Conservation (phyloP, 2,329 filamentous ascomycete species). For the Botrytis deweyae region DNA sequence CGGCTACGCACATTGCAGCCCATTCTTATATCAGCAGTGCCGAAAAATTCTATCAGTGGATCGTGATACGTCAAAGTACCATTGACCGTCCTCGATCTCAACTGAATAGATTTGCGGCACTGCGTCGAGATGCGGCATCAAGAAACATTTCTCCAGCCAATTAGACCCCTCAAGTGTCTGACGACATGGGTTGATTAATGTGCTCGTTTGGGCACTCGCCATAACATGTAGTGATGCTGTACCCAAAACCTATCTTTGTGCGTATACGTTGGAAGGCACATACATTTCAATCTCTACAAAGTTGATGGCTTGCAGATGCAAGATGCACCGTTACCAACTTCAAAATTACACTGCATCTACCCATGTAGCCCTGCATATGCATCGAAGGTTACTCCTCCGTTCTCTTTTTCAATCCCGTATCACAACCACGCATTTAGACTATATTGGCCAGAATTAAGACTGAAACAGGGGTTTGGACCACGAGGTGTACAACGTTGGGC, state of each 20-base stretch:
- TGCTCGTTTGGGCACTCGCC: neutral
- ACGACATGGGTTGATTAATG: neutral
- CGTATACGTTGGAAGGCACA: neutral
- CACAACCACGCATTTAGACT: conserved; percentile 28
- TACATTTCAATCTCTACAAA: neutral
- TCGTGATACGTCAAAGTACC: neutral
- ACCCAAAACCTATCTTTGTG: conserved; percentile 1
- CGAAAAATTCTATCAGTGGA: neutral
- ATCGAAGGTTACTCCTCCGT: conserved; percentile 17
- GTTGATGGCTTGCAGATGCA: conserved; percentile 15
- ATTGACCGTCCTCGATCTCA: conserved; percentile 2
- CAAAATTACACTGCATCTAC: conserved; percentile 1
- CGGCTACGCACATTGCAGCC: conserved; percentile 16
- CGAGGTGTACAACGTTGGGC: conserved; percentile 26
- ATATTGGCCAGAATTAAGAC: conserved; percentile 25
- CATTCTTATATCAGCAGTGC: conserved; percentile 9
- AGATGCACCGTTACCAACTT: conserved; percentile 19
- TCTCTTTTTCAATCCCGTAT: conserved; percentile 20
- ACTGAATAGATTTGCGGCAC: neutral
- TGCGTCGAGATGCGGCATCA: neutral
- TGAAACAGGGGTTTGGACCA: conserved; percentile 7
- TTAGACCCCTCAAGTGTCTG: neutral
- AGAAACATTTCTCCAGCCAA: neutral
- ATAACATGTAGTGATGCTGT: neutral
- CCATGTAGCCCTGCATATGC: conserved; percentile 20